A percentile compares a stretch with the other conserved stretches of the same genome.
These are phyloP conservation scores for Chlorella sp. DNA, from an alignment of 139 green algal genomes.

Conservation along the genomic window DNA sequence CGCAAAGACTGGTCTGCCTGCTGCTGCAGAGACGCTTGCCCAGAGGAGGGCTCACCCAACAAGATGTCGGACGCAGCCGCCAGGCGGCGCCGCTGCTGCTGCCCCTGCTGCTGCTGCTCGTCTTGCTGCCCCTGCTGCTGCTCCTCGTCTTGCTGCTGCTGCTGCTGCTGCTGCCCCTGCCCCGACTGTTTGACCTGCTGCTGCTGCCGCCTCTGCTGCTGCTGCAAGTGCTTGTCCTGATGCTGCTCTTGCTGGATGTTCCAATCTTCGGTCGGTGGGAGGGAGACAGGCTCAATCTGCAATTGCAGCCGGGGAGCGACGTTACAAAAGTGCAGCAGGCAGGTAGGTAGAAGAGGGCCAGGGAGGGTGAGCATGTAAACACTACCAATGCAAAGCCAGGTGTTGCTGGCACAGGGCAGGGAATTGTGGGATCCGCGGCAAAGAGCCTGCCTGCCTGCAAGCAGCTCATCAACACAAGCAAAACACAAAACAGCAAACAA, in stretches of 20 bases:
- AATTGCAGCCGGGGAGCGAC: neutral
- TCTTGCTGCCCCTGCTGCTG: neutral
- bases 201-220: neutral
- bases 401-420: too few relatives aligned
- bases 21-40: neutral
- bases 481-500: too few relatives aligned
- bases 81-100: neutral
- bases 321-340: neutral
- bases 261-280: neutral
- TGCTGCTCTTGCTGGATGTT: neutral
- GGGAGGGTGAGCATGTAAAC: too few relatives aligned
- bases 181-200: neutral
- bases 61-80: neutral
- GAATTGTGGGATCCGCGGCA: too few relatives aligned
- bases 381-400: too few relatives aligned
- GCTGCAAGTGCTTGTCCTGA: neutral
- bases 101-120: neutral
- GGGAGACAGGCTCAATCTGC: conserved; percentile 15
- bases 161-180: neutral
- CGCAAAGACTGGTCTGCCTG: neutral
- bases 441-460: too few relatives aligned
- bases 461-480: too few relatives aligned
- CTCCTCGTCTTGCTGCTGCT: neutral
- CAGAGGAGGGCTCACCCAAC: neutral
- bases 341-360: neutral